These are phyloP conservation scores for Mycosphaerella sp. DNA, from an alignment of 2,329 filamentous ascomycete genomes.

Conservation along the genomic window DNA sequence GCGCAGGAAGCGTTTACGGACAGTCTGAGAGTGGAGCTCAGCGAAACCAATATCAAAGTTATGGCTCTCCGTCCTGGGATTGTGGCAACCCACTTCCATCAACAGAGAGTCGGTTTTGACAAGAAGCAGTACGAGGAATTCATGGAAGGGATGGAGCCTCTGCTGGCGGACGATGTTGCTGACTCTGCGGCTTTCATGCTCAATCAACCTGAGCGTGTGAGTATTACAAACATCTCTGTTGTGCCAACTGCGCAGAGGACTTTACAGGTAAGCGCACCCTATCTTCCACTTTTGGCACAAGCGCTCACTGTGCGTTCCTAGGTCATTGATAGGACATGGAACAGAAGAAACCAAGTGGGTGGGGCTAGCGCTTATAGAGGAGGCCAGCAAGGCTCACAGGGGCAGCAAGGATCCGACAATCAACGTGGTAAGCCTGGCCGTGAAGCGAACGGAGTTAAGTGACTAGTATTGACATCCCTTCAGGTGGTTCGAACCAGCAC, in stretches of 20 bases:
- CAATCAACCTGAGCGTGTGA: conserved; percentile 36
- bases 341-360: conserved; percentile 1
- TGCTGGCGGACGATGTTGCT: conserved; percentile 42
- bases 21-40: conserved; percentile 44
- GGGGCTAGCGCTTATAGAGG: background rate
- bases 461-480: background rate
- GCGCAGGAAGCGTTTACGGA: conserved; percentile 48
- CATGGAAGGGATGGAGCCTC: conserved; percentile 42
- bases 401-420: background rate
- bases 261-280: conserved; percentile 25
- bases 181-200: conserved; percentile 43
- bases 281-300: background rate
- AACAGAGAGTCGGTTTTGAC: conserved; percentile 42
- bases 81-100: conserved; percentile 47
- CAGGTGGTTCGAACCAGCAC: background rate
- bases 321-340: conserved; percentile 9
- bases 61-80: conserved; percentile 44
- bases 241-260: conserved; percentile 42
- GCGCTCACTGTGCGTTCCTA: background rate
- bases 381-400: background rate
- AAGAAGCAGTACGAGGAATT: conserved; percentile 40
- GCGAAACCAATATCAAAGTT: conserved; percentile 44
- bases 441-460: background rate
- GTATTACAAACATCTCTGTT: conserved; percentile 45
- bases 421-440: background rate